These are phyloP conservation scores for Albizia julibrissin DNA, from an alignment of 306 rosid genomes.

Conservation along the genomic window DNA sequence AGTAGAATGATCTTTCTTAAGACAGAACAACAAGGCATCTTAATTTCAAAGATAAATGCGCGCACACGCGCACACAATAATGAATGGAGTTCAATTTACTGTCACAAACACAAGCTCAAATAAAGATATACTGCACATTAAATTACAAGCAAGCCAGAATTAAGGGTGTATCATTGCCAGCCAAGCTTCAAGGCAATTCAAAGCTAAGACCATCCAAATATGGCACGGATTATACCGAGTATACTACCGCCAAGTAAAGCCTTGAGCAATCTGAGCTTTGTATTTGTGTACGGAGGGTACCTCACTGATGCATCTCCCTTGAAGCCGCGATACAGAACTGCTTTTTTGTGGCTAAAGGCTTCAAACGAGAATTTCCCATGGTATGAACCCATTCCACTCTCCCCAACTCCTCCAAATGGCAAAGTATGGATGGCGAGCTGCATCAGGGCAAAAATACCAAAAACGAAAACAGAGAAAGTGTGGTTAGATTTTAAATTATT, in stretches of 20 bases:
- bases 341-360: constrained; percentile 92
- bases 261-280: constrained; percentile 71
- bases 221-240: constrained; percentile 58
- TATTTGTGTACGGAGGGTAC: constrained; percentile 84
- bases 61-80: neutral
- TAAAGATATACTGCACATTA: neutral
- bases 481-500: neutral
- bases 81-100: neutral
- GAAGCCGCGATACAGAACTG: constrained; percentile 82
- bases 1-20: neutral
- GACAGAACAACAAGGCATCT: constrained; percentile 4
- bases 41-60: neutral
- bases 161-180: constrained; percentile 2
- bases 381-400: constrained; percentile 93
- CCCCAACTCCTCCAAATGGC: constrained; percentile 99
- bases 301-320: constrained; percentile 72
- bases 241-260: constrained; percentile 70
- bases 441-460: constrained; percentile 25
- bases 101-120: constrained; percentile 5
- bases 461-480: constrained; percentile 11
- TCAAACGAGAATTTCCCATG: constrained; percentile 98
- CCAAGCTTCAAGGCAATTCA: constrained; percentile 23
- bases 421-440: constrained; percentile 78
- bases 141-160: constrained; percentile 22
- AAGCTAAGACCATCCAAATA: constrained; percentile 70